Evolutionary conservation across 129 eudicot genomes (phyloP).

Genomic region (Gnaphalium uliginosum): DNA sequence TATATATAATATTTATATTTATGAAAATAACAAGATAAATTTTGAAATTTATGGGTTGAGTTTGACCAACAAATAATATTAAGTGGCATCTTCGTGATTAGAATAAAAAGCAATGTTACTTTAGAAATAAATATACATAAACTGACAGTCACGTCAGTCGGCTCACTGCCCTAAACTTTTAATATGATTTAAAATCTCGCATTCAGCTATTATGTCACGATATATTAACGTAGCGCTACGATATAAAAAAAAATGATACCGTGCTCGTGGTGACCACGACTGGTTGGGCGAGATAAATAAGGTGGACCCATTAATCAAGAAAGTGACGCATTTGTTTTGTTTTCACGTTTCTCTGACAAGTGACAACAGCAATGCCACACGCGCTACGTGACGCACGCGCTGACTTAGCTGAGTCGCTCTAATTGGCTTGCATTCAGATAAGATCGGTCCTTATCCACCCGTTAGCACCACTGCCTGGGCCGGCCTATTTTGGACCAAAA

Average conservation of each 20-base stretch:
- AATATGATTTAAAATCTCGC: constrained; percentile 1
- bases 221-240: neutral
- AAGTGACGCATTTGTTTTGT: constrained; percentile 42
- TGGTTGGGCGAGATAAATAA: constrained; percentile 25
- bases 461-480: neutral
- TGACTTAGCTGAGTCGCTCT: neutral
- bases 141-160: constrained; percentile 39
- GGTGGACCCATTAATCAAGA: constrained; percentile 28
- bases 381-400: constrained; percentile 20
- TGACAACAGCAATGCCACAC: neutral
- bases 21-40: neutral
- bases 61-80: constrained; percentile 23
- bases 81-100: constrained; percentile 25
- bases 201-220: neutral
- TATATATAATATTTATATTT: neutral
- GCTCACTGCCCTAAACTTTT: constrained; percentile 32
- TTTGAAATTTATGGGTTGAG: constrained; percentile 14
- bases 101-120: neutral
- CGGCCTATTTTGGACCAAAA: neutral
- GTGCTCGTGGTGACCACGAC: constrained; percentile 46
- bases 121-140: constrained; percentile 10
- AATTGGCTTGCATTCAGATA: constrained; percentile 17
- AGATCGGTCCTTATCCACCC: constrained; percentile 24
- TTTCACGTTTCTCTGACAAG: constrained; percentile 40
- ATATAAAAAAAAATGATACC: constrained; percentile 1